Percentiles rank a stretch among this genome's conserved stretches.
These are phyloP conservation scores for Rhypophila decipiens DNA, from an alignment of 495 filamentous ascomycete species.

Conservation along the genomic window DNA sequence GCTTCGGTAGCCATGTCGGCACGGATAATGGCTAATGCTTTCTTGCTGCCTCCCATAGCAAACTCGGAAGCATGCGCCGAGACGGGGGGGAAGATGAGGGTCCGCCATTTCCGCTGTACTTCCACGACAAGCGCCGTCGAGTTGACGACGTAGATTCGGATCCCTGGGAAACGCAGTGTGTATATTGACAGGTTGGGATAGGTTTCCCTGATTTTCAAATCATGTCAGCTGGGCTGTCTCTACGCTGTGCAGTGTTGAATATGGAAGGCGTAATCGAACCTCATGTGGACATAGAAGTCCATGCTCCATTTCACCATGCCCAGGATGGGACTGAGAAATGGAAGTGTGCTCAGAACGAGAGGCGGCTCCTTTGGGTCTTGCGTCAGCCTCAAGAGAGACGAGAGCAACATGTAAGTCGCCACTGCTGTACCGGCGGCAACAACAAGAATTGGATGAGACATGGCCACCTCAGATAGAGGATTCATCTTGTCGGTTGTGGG, in stretches of 20 bases:
- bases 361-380: conserved; percentile 11
- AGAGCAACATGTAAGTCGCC: conserved; percentile 5
- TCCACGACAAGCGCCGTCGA: conserved; percentile 9
- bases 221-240: neutral
- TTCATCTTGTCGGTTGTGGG: too few species aligned
- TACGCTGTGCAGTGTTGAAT: neutral
- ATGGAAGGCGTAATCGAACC: neutral
- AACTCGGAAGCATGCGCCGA: neutral
- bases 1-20: neutral
- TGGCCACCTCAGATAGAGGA: neutral
- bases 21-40: neutral
- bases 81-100: neutral
- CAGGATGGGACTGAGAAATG: conserved; percentile 9
- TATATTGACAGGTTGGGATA: conserved; percentile 6
- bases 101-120: conserved; percentile 9
- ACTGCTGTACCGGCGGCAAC: neutral
- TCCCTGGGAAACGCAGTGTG: conserved; percentile 11
- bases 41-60: neutral
- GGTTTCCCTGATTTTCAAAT: neutral
- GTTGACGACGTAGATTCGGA: conserved; percentile 14
- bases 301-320: conserved; percentile 4
- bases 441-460: neutral
- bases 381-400: conserved; percentile 5
- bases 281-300: neutral
- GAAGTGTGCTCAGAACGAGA: conserved; percentile 3